phyloP scores from a whole-genome alignment of 2,329 filamentous ascomycete genomes.

The Colletotrichum sidae region DNA sequence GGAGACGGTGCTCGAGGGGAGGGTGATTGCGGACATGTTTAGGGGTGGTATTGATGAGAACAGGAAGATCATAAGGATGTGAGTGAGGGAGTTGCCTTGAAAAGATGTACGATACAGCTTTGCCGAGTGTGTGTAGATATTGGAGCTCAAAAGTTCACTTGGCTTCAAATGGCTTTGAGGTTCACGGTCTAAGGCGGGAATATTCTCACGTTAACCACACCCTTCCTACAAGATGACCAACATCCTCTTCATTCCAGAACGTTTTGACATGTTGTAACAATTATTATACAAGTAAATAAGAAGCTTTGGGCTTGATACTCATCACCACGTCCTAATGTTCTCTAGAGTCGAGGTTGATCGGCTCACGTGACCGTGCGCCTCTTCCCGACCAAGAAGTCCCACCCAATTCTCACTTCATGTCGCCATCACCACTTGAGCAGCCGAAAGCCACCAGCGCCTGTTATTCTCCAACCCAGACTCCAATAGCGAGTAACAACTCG shows the following conservation, averaged over 20 bases:
- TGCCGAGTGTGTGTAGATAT: too few relatives aligned
- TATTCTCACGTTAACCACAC: too few relatives aligned
- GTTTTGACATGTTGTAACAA: too few relatives aligned
- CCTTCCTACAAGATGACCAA: too few relatives aligned
- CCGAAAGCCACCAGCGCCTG: not conserved
- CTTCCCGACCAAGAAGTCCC: not conserved
- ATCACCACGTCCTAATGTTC: not conserved
- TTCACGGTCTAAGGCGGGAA: too few relatives aligned
- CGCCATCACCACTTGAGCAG: not conserved
- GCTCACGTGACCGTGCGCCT: slow-evolving; percentile 29
- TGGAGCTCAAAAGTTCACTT: too few relatives aligned
- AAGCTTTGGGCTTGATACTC: not conserved
- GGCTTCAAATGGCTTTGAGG: too few relatives aligned
- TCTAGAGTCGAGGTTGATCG: too few relatives aligned
- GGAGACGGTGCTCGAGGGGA: slow-evolving; percentile 76
- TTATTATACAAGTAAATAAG: too few relatives aligned
- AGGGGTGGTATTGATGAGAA: slow-evolving; percentile 73
- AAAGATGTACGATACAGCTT: too few relatives aligned
- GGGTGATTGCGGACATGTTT: slow-evolving; percentile 77
- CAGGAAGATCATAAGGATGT: slow-evolving; percentile 61
- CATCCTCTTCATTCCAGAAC: too few relatives aligned
- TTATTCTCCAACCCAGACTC: not conserved
- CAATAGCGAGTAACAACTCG: not conserved
- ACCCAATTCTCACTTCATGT: not conserved
- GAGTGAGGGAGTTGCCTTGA: too few relatives aligned